These are phyloP conservation scores for Fusarium sp. DNA, from an alignment of 2,329 filamentous ascomycete species.

Conservation along the genomic window DNA sequence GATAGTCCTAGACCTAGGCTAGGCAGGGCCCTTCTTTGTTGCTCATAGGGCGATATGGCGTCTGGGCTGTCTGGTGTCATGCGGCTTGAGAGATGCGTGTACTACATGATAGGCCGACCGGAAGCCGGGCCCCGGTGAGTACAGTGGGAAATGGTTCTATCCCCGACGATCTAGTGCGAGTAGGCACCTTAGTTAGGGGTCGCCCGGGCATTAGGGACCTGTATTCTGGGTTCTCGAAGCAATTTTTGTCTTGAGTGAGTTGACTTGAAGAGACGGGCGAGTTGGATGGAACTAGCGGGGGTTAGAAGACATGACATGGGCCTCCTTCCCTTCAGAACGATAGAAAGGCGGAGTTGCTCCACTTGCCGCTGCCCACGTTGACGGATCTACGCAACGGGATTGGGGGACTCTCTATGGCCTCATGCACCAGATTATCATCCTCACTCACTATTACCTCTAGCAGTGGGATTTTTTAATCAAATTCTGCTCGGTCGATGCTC, in stretches of 20 bases:
- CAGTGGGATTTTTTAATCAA: constrained; percentile 11
- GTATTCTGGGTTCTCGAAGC: constrained; percentile 2
- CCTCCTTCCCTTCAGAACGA: not conserved
- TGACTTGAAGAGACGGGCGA: not conserved
- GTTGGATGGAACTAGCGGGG: not conserved
- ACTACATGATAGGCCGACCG: constrained; percentile 24
- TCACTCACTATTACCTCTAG: not conserved
- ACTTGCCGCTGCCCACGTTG: constrained; percentile 35
- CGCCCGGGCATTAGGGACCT: constrained; percentile 9
- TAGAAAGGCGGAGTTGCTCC: constrained; percentile 23
- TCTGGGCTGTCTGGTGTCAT: not conserved
- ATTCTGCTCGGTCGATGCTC: constrained; percentile 31
- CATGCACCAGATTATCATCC: not conserved
- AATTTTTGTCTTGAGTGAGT: constrained; percentile 3
- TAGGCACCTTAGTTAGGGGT: not conserved
- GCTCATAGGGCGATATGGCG: not conserved
- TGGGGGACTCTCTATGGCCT: constrained; percentile 23
- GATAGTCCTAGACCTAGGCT: not conserved
- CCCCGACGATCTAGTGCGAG: not conserved
- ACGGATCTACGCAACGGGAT: constrained; percentile 29
- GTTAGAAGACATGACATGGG: not conserved
- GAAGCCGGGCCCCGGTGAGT: constrained; percentile 8
- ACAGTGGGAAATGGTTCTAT: constrained; percentile 1
- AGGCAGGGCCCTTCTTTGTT: constrained; percentile 6
- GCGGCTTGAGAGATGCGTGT: constrained; percentile 22